Percentiles rank a stretch among this genome's conserved stretches.
These are phyloP conservation scores for Didymella arachidicola DNA, from an alignment of 2,329 filamentous ascomycete species.

Conservation along the genomic window DNA sequence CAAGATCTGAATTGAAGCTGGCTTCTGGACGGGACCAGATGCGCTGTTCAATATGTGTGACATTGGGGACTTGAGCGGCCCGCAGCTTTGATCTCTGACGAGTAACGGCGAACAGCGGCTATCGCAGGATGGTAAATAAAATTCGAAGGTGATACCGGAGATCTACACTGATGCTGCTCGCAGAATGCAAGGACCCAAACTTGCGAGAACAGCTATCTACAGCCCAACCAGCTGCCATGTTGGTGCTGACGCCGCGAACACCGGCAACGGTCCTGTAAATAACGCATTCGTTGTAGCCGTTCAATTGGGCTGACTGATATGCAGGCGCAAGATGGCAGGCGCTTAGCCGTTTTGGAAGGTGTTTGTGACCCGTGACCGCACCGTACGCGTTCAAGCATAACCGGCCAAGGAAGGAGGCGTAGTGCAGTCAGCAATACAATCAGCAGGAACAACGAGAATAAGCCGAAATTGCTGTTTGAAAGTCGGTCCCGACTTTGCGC, in stretches of 20 bases:
- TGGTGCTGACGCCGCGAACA: background rate
- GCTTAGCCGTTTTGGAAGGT: conserved; percentile 19
- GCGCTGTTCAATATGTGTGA: background rate
- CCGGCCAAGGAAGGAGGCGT: background rate
- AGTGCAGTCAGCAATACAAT: background rate
- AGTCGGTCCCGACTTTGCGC: conserved; percentile 15
- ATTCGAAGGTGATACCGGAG: background rate
- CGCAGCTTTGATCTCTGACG: background rate
- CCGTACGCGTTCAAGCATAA: background rate
- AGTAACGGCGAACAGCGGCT: background rate
- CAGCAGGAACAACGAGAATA: conserved; percentile 5
- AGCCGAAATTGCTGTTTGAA: background rate
- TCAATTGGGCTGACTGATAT: background rate
- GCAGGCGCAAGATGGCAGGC: conserved; percentile 8
- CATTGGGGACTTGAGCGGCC: background rate
- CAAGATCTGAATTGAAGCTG: background rate
- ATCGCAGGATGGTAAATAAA: background rate
- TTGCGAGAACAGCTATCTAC: background rate
- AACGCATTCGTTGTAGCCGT: background rate
- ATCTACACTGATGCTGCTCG: background rate
- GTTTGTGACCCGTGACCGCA: conserved; percentile 4
- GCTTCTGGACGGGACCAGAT: background rate
- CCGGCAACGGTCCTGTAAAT: background rate
- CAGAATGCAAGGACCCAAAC: background rate
- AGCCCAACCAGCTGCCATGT: conserved; percentile 6